Conservation (phyloP, 192 early-diverging fungal species). For the Linnemannia schmuckeri region DNA sequence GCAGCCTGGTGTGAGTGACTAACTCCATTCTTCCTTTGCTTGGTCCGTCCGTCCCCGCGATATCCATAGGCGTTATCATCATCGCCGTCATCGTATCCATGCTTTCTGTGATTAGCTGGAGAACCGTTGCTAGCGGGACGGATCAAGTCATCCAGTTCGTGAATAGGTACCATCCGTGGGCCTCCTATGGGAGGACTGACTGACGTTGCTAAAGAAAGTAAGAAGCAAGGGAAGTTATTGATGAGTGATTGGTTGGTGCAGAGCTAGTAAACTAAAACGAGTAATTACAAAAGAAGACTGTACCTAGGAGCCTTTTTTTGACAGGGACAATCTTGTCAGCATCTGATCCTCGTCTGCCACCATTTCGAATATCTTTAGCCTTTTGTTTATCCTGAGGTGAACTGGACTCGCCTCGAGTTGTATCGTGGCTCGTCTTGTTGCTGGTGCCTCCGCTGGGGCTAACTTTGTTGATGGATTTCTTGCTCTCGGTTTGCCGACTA, state of each 20-base stretch:
- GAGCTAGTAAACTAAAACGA: not conserved
- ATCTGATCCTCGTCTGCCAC: constrained; percentile 4
- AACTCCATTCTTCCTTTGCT: constrained; percentile 11
- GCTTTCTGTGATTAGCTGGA: constrained; percentile 1
- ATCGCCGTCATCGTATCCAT: not conserved
- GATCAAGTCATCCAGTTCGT: constrained; percentile 22
- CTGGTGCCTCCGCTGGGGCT: not conserved
- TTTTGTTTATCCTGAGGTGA: not conserved
- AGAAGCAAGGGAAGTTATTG: not conserved
- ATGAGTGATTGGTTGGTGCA: not conserved
- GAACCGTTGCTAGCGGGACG: not conserved
- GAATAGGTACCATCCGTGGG: constrained; percentile 40
- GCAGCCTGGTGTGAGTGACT: not conserved
- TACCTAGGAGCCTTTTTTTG: constrained; percentile 41
- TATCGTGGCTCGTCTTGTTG: not conserved
- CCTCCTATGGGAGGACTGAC: not conserved
- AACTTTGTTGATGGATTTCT: not conserved
- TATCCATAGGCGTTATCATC: not conserved
- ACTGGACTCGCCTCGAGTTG: not conserved
- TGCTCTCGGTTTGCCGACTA: not conserved
- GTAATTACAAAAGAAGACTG: not conserved
- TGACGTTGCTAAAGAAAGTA: not conserved
- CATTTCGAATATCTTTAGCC: not conserved
- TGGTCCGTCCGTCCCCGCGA: not conserved
- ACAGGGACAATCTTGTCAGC: constrained; percentile 42